A percentile compares a stretch with the other conserved stretches of the same genome.
phyloP scores from a whole-genome alignment of 2,329 filamentous ascomycete genomes.

The Alternaria sp. region DNA sequence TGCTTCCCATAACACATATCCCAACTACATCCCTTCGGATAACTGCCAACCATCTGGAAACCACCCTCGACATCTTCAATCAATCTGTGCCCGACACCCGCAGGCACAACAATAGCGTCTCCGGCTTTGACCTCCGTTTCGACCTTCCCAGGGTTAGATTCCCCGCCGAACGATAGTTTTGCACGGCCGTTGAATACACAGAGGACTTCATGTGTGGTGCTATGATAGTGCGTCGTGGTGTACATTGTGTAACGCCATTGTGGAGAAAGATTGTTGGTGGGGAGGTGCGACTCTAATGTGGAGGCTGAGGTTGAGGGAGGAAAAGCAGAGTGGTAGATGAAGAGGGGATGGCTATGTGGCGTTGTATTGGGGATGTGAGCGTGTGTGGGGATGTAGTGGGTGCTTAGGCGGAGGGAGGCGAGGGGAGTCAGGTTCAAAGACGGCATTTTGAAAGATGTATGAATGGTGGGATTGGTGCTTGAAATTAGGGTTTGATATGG shows the following conservation, averaged over 20 bases:
- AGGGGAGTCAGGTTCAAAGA: conserved; percentile 54
- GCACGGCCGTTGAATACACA: conserved; percentile 67
- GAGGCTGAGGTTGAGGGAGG: conserved; percentile 54
- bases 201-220: conserved; percentile 72
- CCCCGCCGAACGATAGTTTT: conserved; percentile 71
- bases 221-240: conserved; percentile 71
- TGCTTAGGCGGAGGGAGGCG: conserved; percentile 64
- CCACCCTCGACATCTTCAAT: conserved; percentile 64
- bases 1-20: conserved; percentile 74
- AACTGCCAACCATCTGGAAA: conserved; percentile 74
- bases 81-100: conserved; percentile 71
- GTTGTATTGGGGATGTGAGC: conserved; percentile 70
- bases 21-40: conserved; percentile 67
- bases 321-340: conserved; percentile 72
- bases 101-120: conserved; percentile 72
- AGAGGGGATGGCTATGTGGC: conserved; percentile 68
- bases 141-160: conserved; percentile 66
- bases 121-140: conserved; percentile 66
- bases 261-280: conserved; percentile 61
- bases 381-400: conserved; percentile 67
- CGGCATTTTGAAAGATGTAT: conserved; percentile 15
- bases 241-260: conserved; percentile 79
- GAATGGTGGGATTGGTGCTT: not conserved
- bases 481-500: not conserved
- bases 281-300: conserved; percentile 66